A percentile compares a stretch with the other conserved stretches of the same genome.
Conservation (phyloP, 2,329 filamentous ascomycete genomes). For the Colletotrichum shisoi region DNA sequence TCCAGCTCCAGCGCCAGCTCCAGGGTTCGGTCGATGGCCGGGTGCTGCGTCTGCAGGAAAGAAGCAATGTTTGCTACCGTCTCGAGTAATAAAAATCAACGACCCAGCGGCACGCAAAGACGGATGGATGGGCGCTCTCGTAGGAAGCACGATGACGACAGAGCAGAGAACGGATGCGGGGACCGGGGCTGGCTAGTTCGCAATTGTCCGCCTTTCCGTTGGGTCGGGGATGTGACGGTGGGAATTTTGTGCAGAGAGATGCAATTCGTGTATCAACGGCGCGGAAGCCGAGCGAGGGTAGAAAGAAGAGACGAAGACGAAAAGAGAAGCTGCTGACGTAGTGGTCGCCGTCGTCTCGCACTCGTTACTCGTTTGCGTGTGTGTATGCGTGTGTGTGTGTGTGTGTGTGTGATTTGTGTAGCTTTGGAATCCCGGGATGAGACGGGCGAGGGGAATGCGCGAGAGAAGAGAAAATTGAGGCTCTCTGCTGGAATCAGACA, state of each 20-base stretch:
- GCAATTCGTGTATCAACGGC: conserved; percentile 9
- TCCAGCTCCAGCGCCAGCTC: not conserved
- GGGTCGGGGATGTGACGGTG: conserved; percentile 8
- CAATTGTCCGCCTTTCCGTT: conserved; percentile 8
- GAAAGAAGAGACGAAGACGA: not conserved
- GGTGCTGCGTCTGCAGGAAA: conserved; percentile 8
- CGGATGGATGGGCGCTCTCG: conserved; percentile 16
- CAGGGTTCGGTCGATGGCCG: conserved; percentile 12
- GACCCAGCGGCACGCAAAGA: conserved; percentile 16
- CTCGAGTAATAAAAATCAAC: conserved; percentile 22
- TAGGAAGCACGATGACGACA: conserved; percentile 39
- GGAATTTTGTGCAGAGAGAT: conserved; percentile 12
- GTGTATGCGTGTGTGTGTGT: not conserved
- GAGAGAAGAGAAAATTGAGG: conserved; percentile 14
- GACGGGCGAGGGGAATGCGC: conserved; percentile 1
- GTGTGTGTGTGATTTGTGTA: not conserved
- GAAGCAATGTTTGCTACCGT: conserved; percentile 20
- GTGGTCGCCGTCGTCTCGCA: not conserved
- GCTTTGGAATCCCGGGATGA: not conserved
- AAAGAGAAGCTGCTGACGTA: conserved; percentile 20
- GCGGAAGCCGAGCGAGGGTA: not conserved
- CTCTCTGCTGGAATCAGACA: conserved; percentile 14
- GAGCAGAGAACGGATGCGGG: conserved; percentile 25
- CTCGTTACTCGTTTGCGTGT: not conserved
- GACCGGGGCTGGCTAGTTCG: conserved; percentile 18